A percentile compares a stretch with the other conserved stretches of the same genome.
Evolutionary conservation across 176 grass and related monocot species (phyloP).

Genomic region (Cymbopogon citratus): DNA sequence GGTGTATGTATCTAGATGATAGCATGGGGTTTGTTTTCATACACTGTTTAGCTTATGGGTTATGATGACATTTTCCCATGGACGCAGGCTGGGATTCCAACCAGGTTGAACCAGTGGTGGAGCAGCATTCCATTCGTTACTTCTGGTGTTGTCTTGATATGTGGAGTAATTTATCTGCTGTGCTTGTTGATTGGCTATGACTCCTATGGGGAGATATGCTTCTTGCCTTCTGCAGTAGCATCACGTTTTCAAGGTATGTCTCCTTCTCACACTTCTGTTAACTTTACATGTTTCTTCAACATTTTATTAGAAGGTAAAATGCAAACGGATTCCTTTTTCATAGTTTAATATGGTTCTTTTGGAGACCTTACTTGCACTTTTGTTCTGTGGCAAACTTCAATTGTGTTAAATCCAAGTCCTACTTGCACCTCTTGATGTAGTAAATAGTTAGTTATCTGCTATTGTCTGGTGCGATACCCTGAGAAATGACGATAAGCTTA

Average conservation of each 20-base stretch:
- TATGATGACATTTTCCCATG: not conserved
- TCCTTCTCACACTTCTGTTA: not conserved
- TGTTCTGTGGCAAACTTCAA: not conserved
- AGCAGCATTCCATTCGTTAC: constrained; percentile 80
- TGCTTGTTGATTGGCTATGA: constrained; percentile 94
- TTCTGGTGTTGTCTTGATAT: constrained; percentile 67
- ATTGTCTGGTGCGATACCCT: not conserved
- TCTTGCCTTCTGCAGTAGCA: constrained; percentile 68
- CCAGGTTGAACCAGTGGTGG: constrained; percentile 89
- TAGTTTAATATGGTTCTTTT: not conserved
- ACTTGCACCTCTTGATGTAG: not conserved
- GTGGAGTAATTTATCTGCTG: constrained; percentile 61
- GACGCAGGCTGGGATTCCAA: constrained; percentile 69
- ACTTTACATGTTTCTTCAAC: not conserved
- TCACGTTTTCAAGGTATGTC: constrained; percentile 85
- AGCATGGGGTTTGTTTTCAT: not conserved
- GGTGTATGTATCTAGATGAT: not conserved
- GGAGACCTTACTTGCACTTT: not conserved
- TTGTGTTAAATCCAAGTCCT: not conserved
- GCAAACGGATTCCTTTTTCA: not conserved
- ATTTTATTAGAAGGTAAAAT: not conserved
- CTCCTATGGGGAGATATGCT: constrained; percentile 79
- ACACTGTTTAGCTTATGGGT: not conserved
- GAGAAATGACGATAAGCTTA: not conserved
- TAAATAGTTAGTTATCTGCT: not conserved